phyloP scores from a whole-genome alignment of 2,329 filamentous ascomycete genomes.

The Sporothrix brunneoviolacea region DNA sequence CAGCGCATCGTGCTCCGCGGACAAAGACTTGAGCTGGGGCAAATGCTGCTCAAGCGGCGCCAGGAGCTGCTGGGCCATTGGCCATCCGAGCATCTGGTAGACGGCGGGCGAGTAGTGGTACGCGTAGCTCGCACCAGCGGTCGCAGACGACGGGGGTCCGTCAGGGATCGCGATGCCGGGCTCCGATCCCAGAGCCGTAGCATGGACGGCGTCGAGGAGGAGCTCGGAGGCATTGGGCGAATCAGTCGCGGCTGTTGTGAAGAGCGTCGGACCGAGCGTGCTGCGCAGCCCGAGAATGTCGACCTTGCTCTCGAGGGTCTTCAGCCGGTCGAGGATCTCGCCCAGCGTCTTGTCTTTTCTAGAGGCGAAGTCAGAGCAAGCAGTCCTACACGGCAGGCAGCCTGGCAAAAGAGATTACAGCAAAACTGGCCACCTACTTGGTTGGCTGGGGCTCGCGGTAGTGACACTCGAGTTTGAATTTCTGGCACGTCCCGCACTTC shows the following conservation, averaged over 20 bases:
- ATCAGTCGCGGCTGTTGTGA: too few relatives aligned
- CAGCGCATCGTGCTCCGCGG: conserved; percentile 31
- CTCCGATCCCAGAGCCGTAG: too few relatives aligned
- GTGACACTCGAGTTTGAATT: conserved; percentile 50
- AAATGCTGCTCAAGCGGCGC: conserved; percentile 27
- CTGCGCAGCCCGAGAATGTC: too few relatives aligned
- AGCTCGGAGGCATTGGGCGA: too few relatives aligned
- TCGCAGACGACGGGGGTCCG: too few relatives aligned
- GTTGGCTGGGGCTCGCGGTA: conserved; percentile 56
- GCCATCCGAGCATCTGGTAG: conserved; percentile 48
- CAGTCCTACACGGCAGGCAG: too few relatives aligned
- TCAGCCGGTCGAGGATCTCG: conserved; percentile 52
- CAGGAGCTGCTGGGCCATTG: conserved; percentile 35
- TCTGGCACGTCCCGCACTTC: conserved; percentile 53
- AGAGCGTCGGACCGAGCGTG: too few relatives aligned
- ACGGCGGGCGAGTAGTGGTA: conserved; percentile 34
- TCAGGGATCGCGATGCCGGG: too few relatives aligned
- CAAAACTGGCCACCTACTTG: too few relatives aligned
- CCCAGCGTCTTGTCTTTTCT: conserved; percentile 57
- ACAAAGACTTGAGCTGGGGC: conserved; percentile 15
- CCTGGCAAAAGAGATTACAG: too few relatives aligned
- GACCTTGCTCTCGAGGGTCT: conserved; percentile 49
- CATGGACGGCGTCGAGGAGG: too few relatives aligned
- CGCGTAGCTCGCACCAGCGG: background rate
- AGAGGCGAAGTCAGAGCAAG: too few relatives aligned